These are phyloP conservation scores for Paxillus ammoniavirescens DNA, from an alignment of 768 basidiomycete genomes.

Conservation along the genomic window DNA sequence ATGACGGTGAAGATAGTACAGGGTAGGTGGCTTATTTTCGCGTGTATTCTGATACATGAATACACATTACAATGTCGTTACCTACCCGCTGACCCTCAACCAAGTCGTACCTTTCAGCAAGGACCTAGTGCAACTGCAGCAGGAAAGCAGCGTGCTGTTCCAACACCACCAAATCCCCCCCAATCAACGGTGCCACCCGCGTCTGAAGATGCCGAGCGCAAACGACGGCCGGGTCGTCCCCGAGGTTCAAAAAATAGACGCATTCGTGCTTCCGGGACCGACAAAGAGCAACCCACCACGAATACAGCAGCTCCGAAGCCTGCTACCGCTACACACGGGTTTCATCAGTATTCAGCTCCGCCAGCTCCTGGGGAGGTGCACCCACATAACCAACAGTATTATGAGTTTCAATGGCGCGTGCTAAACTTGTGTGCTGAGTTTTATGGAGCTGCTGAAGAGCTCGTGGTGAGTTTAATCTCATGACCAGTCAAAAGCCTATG, in stretches of 20 bases:
- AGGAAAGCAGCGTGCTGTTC: conserved; percentile 20
- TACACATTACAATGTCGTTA: conserved; percentile 2
- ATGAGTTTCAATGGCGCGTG: conserved; percentile 85
- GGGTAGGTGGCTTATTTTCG: conserved; percentile 21
- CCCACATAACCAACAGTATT: conserved; percentile 73
- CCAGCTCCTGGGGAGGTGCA: conserved; percentile 48
- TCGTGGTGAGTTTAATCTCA: conserved; percentile 56
- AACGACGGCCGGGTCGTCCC: conserved; percentile 77
- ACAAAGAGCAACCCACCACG: conserved; percentile 20
- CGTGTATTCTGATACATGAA: neutral
- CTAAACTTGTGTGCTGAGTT: conserved; percentile 82
- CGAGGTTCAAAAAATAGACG: conserved; percentile 77
- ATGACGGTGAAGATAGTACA: conserved; percentile 39
- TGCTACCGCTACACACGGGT: conserved; percentile 35
- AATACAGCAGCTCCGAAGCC: conserved; percentile 25
- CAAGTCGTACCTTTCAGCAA: conserved; percentile 19
- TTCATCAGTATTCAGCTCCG: conserved; percentile 44
- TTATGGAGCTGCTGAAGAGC: conserved; percentile 82
- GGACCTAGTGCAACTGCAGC: conserved; percentile 10
- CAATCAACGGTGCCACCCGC: conserved; percentile 15
- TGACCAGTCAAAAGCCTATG: conserved; percentile 4
- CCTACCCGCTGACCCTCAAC: conserved; percentile 14
- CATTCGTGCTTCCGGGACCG: conserved; percentile 34
- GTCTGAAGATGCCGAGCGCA: conserved; percentile 42
- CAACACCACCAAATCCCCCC: conserved; percentile 28